Evolutionary conservation across 2,329 filamentous ascomycete genomes (phyloP), one percentile per base, ranked within the genome.

Genomic region (Ascosphaera apis): DNA sequence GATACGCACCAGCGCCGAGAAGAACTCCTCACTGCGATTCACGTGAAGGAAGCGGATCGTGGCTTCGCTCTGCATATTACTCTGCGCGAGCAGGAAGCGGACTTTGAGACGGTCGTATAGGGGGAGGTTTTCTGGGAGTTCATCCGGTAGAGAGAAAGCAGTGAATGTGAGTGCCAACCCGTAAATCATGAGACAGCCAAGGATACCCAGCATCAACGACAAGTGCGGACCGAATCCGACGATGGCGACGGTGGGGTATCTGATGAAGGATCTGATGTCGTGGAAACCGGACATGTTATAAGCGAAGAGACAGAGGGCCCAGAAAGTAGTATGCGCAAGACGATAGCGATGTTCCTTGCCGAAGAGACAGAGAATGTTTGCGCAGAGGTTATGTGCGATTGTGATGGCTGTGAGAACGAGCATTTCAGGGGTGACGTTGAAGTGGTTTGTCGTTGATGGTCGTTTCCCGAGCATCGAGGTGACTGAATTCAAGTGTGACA

Each of bases 171-270:
- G 60, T 2, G 86, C 84, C 15, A 88, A 47, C 0, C 58, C 58
- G 50, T 95, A 95, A 34, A 98, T 91, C 5, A 63, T 48, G 2
- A 69, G 63, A 50, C 88, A 95, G 12, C 76, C 58, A 3, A 70
- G 40, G 33, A 93, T 92, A 1, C 86, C 88, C 5, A 67, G 47
- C 1, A 95, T 56, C 9, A 95, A 80, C 16, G 92, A 61, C n/a
- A 95, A 65, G 53, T 95, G 86, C 1, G 88, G 88, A 25, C 95
- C 77, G 51, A 95, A 93, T 1, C 86, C 82, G 19, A 95, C 77
- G 39, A 95, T 83, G 48, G 81, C 93, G 30, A 95, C 83, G 0
- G 84, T 93, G 3, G 88, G 88, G 44, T 91, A 93, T 41, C 81
- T 70, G 31, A 93, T 62, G 8, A 57, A 42, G n/a, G 60, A 53